These are phyloP conservation scores for Heterobasidion parviporum DNA, from an alignment of 1,284 basidiomycete genomes.

Conservation along the genomic window DNA sequence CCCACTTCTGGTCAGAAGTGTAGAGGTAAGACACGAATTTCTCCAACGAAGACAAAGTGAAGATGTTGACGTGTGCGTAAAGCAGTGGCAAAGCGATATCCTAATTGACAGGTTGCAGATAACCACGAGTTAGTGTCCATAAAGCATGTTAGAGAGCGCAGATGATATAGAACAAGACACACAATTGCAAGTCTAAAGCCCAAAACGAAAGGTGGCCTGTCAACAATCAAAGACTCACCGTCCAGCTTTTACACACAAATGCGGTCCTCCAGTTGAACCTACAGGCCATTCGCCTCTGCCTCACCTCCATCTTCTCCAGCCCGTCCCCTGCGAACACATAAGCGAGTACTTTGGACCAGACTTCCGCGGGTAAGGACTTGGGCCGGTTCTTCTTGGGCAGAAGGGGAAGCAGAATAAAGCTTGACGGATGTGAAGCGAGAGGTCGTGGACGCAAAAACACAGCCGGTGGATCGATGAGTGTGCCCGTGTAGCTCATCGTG, in stretches of 20 bases:
- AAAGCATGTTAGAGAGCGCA: neutral
- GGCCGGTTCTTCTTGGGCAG: constrained; percentile 42
- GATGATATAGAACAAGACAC: neutral
- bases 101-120: constrained; percentile 28
- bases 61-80: constrained; percentile 50
- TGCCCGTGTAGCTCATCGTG: constrained; percentile 8
- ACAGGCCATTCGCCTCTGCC: constrained; percentile 10
- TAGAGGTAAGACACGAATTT: constrained; percentile 49
- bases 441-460: constrained; percentile 32
- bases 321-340: constrained; percentile 33
- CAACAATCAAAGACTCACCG: constrained; percentile 32
- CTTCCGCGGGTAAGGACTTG: constrained; percentile 56
- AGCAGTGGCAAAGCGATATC: constrained; percentile 59
- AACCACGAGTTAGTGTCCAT: constrained; percentile 1
- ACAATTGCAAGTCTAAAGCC: neutral
- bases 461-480: constrained; percentile 6
- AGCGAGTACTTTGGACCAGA: constrained; percentile 59
- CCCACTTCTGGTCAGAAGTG: constrained; percentile 70
- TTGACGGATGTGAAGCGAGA: constrained; percentile 37
- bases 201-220: neutral
- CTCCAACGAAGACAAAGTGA: constrained; percentile 38
- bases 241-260: constrained; percentile 63
- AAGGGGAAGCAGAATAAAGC: constrained; percentile 59
- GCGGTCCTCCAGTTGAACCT: constrained; percentile 28
- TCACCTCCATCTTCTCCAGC: constrained; percentile 4